These are phyloP conservation scores for Ceratobasidium sp. DNA, from an alignment of 1,284 basidiomycete genomes.

Conservation along the genomic window DNA sequence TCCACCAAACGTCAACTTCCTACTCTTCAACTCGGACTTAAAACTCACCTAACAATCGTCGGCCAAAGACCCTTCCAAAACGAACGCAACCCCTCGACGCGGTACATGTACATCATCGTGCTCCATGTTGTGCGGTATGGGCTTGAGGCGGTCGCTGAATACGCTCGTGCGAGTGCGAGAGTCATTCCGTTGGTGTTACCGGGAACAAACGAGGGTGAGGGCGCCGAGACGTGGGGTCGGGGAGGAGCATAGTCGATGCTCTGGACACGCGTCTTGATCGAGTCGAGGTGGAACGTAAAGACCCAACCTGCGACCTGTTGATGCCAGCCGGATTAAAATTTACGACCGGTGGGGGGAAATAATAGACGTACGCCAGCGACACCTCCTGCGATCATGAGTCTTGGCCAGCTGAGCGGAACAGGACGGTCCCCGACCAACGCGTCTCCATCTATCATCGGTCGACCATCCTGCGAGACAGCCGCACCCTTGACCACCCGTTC, in stretches of 20 bases:
- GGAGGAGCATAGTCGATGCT: slow-evolving; percentile 53
- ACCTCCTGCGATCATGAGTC: slow-evolving; percentile 79
- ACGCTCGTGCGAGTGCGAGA: slow-evolving; percentile 34
- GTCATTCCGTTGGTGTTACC: slow-evolving; percentile 41
- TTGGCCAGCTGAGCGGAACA: slow-evolving; percentile 62
- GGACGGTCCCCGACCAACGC: slow-evolving; percentile 53
- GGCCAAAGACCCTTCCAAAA: slow-evolving; percentile 82
- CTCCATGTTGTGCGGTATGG: slow-evolving; percentile 68
- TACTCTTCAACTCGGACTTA: neutral
- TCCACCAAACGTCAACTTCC: no score
- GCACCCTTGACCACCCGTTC: slow-evolving; percentile 36
- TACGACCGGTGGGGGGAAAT: slow-evolving; percentile 53
- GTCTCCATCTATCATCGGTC: slow-evolving; percentile 52
- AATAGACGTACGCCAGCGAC: slow-evolving; percentile 65
- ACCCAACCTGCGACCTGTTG: slow-evolving; percentile 67
- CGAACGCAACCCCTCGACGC: slow-evolving; percentile 70
- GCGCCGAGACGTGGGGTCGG: neutral
- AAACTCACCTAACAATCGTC: slow-evolving; percentile 76
- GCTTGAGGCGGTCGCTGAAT: slow-evolving; percentile 46
- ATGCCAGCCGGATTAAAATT: neutral
- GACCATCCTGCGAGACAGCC: slow-evolving; percentile 43
- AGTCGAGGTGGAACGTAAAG: slow-evolving; percentile 84
- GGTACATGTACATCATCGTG: slow-evolving; percentile 70
- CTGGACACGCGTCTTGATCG: slow-evolving; percentile 88
- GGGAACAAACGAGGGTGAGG: slow-evolving; percentile 40